A percentile compares a stretch with the other conserved stretches of the same genome.
phyloP scores from a whole-genome alignment of 306 rosid genomes.

The Cucurbita pepo region DNA sequence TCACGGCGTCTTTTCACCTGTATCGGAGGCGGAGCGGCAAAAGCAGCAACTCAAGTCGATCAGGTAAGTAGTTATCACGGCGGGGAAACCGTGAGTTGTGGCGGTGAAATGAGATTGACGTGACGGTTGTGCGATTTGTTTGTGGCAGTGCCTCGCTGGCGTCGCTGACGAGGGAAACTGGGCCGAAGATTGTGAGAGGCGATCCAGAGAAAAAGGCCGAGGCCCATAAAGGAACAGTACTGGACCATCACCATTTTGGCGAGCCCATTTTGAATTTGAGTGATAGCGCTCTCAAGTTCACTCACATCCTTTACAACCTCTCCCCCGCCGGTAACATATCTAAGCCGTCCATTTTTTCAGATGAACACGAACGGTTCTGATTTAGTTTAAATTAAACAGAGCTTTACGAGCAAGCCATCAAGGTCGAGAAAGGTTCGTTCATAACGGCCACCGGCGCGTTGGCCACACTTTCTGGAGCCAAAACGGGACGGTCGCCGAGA shows the following conservation, averaged over 20 bases:
- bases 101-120: not conserved
- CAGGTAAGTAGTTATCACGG: constrained; percentile 22
- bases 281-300: constrained; percentile 74
- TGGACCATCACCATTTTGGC: constrained; percentile 15
- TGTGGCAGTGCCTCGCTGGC: constrained; percentile 66
- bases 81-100: not conserved
- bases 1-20: constrained; percentile 15
- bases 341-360: not conserved
- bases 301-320: constrained; percentile 82
- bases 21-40: constrained; percentile 50
- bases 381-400: constrained; percentile 17
- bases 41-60: constrained; percentile 64
- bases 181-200: constrained; percentile 79
- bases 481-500: constrained; percentile 84
- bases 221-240: constrained; percentile 6
- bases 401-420: constrained; percentile 79
- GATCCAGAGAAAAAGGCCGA: constrained; percentile 44
- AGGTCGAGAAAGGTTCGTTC: constrained; percentile 78
- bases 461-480: constrained; percentile 91
- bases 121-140: not conserved
- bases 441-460: constrained; percentile 60
- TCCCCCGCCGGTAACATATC: constrained; percentile 61
- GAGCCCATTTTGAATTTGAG: constrained; percentile 50
- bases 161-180: constrained; percentile 79
- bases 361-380: not conserved